Base-by-base conservation (phyloP, 805 yeast genomes). In the Kockiozyma suomiensis region DNA sequence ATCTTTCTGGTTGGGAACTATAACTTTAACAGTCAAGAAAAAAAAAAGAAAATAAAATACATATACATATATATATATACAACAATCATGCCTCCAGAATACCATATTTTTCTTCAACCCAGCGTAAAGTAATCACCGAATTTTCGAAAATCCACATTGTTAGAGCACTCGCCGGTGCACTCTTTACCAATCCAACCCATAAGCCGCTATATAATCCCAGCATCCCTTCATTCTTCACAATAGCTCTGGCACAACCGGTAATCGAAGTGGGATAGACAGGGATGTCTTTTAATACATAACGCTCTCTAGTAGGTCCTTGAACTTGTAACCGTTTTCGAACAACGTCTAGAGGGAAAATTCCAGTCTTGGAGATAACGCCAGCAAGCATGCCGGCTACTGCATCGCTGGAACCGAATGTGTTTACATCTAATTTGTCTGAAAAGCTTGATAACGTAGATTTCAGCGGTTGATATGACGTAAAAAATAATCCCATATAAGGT, bases 341-440 rank as follows among this genome's bases (percentile, higher is more conserved):
- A 0, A 96, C 83, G 72, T 94, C 99, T 46, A 94, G 71, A 0
- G 99, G 99, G 73, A 90, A 94, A 0, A 90, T 85, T 0, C 84
- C 65, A 0, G 85, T 81, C 72, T 94, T 94, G 12, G 96, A 82
- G 2, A 83, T 66, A 0, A 84, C 77, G 0, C 97, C 98, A 0
- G 97, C 96, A 0, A 83, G 51, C 40, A 90, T 76, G 47, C 97
- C 87, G 71, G 93, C 82, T 37, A 81, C 59, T 5, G 85, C 83
- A 66, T 85, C 86, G 33, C 46, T 50, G 4, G 67, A 65, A 8
- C 67, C 59, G 28, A 78, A 51, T 40, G 65, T 28, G 17, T 48
- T 46, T 15, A 59, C 7, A 4, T 38, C 46, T 7, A 37, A 6
- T 6, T 43, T 41, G 12, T 41, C 30, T 4, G 54, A 49, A 8